phyloP scores from a whole-genome alignment of 345 rosid genomes.

The thale cress (Arabidopsis thaliana) region TAIR10.1 NC_003076.8:17962001-17962500 shows the following conservation, averaged over 20 bases:
- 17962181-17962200: background rate
- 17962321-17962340: too few relatives aligned
- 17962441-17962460: too few relatives aligned
- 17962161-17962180: conserved; percentile 4
- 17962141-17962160: background rate
- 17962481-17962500: too few relatives aligned
- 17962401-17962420: too few relatives aligned
- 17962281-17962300: background rate
- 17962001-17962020: too few relatives aligned
- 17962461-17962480: too few relatives aligned
- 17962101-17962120: background rate
- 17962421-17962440: too few relatives aligned
- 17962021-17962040: background rate
- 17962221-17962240: background rate
- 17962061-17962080: background rate
- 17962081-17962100: background rate
- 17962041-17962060: background rate
- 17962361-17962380: too few relatives aligned
- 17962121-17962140: background rate
- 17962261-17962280: conserved; percentile 1
- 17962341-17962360: too few relatives aligned
- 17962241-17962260: background rate
- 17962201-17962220: background rate
- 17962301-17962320: too few relatives aligned
- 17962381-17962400: too few relatives aligned